Percentiles rank a stretch among this genome's conserved stretches.
Conservation (phyloP, 2,329 filamentous ascomycete species). For the Plectosphaerella sp. region DNA sequence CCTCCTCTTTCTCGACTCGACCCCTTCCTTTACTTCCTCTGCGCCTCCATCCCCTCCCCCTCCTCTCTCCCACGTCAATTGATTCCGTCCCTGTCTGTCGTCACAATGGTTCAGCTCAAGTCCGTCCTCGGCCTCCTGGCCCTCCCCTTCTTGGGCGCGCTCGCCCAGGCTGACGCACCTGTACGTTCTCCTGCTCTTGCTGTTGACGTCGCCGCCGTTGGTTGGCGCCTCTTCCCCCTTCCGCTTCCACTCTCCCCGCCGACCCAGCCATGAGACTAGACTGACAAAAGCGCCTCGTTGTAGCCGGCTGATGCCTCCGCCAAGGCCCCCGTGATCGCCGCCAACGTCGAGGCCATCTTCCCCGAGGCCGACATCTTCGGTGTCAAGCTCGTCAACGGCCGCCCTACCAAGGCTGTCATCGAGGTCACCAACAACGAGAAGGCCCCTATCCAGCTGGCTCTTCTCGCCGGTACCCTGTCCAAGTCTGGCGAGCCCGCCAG, state of each 20-base stretch:
- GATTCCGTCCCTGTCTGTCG: not conserved
- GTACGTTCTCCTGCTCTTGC: conserved; percentile 38
- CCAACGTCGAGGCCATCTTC: conserved; percentile 61
- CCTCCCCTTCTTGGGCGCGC: conserved; percentile 60
- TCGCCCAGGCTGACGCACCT: conserved; percentile 47
- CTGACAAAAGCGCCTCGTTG: not conserved
- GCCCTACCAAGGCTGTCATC: conserved; percentile 76
- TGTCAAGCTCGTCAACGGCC: conserved; percentile 91
- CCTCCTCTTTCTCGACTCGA: not conserved
- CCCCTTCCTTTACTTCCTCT: not conserved
- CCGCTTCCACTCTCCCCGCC: not conserved
- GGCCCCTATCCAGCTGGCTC: conserved; percentile 66
- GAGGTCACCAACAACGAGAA: conserved; percentile 82
- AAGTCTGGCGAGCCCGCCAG: conserved; percentile 45
- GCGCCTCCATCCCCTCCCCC: not conserved
- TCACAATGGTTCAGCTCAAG: conserved; percentile 69
- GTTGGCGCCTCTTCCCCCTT: not conserved
- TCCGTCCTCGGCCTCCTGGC: conserved; percentile 69
- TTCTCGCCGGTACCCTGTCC: conserved; percentile 72
- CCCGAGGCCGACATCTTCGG: conserved; percentile 80
- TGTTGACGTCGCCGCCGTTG: not conserved
- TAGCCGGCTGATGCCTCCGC: conserved; percentile 16
- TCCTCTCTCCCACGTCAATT: conserved; percentile 3
- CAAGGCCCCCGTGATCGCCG: conserved; percentile 40
- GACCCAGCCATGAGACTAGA: not conserved